Conservation (phyloP, 768 basidiomycete genomes). For the Pleurotus djamor region DNA sequence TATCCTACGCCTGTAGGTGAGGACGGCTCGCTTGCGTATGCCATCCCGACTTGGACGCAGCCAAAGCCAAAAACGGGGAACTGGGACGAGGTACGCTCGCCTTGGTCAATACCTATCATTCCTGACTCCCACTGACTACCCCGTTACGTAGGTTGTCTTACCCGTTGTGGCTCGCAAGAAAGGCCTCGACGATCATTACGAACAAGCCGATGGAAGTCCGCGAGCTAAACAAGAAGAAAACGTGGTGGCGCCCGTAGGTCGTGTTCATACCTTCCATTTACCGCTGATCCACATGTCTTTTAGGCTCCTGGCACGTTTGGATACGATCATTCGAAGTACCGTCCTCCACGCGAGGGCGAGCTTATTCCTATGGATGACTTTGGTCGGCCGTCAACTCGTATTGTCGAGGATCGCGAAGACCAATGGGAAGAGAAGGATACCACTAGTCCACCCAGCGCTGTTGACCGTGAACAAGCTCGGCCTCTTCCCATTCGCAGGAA, state of each 20-base stretch:
- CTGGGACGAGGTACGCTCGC: constrained; percentile 74
- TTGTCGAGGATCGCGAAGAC: constrained; percentile 15
- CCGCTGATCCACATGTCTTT: constrained; percentile 4
- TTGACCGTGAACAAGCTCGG: constrained; percentile 19
- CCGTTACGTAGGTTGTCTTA: constrained; percentile 60
- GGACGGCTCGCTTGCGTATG: constrained; percentile 60
- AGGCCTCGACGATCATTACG: constrained; percentile 70
- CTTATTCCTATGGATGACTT: constrained; percentile 67
- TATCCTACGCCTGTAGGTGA: constrained; percentile 63
- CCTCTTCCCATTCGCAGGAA: constrained; percentile 27
- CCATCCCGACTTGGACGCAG: constrained; percentile 83
- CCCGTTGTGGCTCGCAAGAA: constrained; percentile 85
- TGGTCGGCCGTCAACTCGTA: constrained; percentile 35
- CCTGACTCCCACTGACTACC: background rate
- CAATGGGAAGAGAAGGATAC: constrained; percentile 18
- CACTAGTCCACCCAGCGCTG: constrained; percentile 12
- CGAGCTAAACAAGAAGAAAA: constrained; percentile 42
- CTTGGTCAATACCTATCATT: constrained; percentile 1
- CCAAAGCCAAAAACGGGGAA: constrained; percentile 66
- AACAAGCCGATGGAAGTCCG: constrained; percentile 67
- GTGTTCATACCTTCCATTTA: background rate
- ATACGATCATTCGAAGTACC: constrained; percentile 71
- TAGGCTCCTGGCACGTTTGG: constrained; percentile 86
- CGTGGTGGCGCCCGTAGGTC: constrained; percentile 57
- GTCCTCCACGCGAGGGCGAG: constrained; percentile 40